A percentile compares a stretch with the other conserved stretches of the same genome.
These are phyloP conservation scores for Claviceps sp. DNA, from an alignment of 2,329 filamentous ascomycete genomes.

Conservation along the genomic window DNA sequence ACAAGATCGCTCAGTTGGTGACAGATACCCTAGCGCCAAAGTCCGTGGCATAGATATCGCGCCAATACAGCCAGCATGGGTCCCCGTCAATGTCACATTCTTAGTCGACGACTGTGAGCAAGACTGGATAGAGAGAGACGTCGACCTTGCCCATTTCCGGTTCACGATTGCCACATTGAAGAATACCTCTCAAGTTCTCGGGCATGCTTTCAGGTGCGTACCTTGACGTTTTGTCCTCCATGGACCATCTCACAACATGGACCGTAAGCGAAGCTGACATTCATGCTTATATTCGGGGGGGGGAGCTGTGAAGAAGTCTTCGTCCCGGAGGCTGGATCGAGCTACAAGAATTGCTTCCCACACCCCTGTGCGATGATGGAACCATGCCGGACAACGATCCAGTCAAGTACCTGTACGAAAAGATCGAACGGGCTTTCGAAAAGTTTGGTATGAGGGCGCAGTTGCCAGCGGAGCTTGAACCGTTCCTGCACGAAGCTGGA, in stretches of 20 bases:
- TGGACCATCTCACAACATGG: neutral
- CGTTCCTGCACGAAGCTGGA: constrained; percentile 7
- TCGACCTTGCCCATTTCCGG: constrained; percentile 20
- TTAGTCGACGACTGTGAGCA: constrained; percentile 22
- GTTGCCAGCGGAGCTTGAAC: constrained; percentile 8
- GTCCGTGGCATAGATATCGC: constrained; percentile 26
- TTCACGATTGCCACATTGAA: constrained; percentile 10
- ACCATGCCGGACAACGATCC: constrained; percentile 12
- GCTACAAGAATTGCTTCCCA: constrained; percentile 24
- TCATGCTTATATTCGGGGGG: neutral
- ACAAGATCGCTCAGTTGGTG: constrained; percentile 1
- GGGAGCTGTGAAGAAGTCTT: constrained; percentile 9
- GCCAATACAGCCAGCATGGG: constrained; percentile 26
- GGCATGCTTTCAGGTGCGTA: constrained; percentile 11
- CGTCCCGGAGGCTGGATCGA: constrained; percentile 32
- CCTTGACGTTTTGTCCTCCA: neutral
- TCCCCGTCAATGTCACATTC: constrained; percentile 27
- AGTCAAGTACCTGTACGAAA: constrained; percentile 5
- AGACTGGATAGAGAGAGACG: constrained; percentile 15
- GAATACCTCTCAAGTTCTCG: constrained; percentile 8
- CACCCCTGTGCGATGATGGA: constrained; percentile 22
- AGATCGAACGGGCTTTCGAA: constrained; percentile 6
- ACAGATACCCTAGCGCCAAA: constrained; percentile 21
- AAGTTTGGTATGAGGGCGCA: constrained; percentile 10
- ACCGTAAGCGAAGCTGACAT: neutral